phyloP scores from a whole-genome alignment of 768 basidiomycete species.

The Leccinum variicolor region DNA sequence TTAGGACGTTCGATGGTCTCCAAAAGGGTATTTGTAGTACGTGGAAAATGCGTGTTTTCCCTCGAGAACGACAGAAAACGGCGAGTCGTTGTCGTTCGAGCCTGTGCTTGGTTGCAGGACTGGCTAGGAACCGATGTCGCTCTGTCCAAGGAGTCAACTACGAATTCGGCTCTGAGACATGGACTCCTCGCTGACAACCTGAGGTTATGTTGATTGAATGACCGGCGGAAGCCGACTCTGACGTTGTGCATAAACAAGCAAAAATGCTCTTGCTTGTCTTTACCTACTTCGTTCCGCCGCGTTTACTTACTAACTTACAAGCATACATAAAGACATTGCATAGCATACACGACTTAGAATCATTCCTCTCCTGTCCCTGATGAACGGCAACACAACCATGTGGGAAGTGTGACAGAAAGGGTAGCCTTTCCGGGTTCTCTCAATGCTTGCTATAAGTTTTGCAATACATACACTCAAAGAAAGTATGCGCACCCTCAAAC shows the following conservation, averaged over 20 bases:
- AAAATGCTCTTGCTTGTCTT: neutral
- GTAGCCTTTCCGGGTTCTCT: neutral
- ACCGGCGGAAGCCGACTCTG: neutral
- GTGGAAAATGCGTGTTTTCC: neutral
- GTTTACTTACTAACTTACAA: too few relatives aligned
- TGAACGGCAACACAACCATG: neutral
- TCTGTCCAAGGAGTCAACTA: neutral
- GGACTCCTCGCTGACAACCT: neutral
- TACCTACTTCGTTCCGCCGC: too few relatives aligned
- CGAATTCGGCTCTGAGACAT: neutral
- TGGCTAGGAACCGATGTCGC: neutral
- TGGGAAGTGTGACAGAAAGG: neutral
- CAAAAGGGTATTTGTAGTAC: neutral
- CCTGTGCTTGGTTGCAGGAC: neutral
- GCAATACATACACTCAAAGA: neutral
- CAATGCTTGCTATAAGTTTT: neutral
- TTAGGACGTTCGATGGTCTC: neutral
- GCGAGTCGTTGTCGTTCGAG: neutral
- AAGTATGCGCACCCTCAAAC: neutral
- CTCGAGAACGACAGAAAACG: neutral
- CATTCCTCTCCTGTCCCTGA: neutral
- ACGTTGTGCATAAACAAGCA: conserved; percentile 8
- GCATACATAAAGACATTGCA: neutral
- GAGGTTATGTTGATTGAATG: neutral
- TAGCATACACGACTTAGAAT: neutral